Conservation (phyloP, 1,284 basidiomycete genomes). For the Volvariella volvacea region DNA sequence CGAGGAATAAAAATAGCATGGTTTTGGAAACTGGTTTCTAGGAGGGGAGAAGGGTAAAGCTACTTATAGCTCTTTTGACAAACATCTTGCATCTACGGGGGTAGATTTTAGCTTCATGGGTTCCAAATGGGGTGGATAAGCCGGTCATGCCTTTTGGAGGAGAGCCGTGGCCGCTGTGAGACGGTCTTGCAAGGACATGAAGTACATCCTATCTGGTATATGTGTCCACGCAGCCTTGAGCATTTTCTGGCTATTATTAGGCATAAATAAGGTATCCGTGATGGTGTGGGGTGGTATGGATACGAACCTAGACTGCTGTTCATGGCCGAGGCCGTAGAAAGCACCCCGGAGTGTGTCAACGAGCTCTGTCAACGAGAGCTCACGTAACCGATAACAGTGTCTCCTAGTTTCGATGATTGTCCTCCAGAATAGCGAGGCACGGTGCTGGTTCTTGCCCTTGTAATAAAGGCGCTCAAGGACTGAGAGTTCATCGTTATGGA, state of each 20-base stretch:
- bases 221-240: slow-evolving; percentile 58
- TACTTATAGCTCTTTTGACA: slow-evolving; percentile 44
- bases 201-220: slow-evolving; percentile 32
- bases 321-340: slow-evolving; percentile 46
- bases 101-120: background rate
- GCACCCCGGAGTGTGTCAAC: slow-evolving; percentile 44
- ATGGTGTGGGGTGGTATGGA: too few species aligned
- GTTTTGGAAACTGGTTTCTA: too few species aligned
- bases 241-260: slow-evolving; percentile 9
- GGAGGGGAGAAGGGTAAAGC: slow-evolving; percentile 13
- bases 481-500: slow-evolving; percentile 48
- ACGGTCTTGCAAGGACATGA: slow-evolving; percentile 28
- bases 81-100: slow-evolving; percentile 41
- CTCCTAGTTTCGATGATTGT: slow-evolving; percentile 54
- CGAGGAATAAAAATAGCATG: too few species aligned
- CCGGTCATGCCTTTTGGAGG: slow-evolving; percentile 35
- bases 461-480: slow-evolving; percentile 67
- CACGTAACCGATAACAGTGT: slow-evolving; percentile 43
- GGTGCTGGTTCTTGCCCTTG: slow-evolving; percentile 77
- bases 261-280: background rate
- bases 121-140: background rate
- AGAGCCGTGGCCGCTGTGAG: slow-evolving; percentile 28
- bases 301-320: slow-evolving; percentile 35
- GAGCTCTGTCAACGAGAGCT: slow-evolving; percentile 31
- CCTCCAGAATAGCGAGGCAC: slow-evolving; percentile 64